phyloP scores from a whole-genome alignment of 352 stramenopile species.

The Pythium plurisporium region DNA sequence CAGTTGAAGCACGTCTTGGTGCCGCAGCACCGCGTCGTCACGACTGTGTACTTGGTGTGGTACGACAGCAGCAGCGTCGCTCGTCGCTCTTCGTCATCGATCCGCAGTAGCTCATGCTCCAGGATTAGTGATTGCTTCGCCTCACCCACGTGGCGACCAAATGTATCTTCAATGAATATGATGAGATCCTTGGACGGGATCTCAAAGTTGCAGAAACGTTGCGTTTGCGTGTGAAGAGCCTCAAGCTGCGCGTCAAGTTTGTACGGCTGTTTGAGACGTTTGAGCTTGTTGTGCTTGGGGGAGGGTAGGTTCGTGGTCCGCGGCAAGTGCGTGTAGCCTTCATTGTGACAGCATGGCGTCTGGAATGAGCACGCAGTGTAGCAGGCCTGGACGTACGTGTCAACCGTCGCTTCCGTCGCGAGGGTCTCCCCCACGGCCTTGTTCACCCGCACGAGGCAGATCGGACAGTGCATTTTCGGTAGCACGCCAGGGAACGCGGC shows the following conservation, averaged over 20 bases:
- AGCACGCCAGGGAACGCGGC: conserved; percentile 11
- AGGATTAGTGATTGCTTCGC: background rate
- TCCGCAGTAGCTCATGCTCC: background rate
- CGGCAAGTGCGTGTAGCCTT: conserved; percentile 17
- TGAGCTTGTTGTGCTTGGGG: no score
- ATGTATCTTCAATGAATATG: conserved; percentile 9
- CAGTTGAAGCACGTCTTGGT: conserved; percentile 15
- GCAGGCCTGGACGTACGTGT: background rate
- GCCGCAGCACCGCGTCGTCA: conserved; percentile 13
- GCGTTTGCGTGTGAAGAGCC: background rate
- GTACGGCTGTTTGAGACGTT: background rate
- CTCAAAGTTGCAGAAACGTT: conserved; percentile 14
- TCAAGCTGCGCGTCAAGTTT: conserved; percentile 1
- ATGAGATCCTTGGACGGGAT: conserved; percentile 9
- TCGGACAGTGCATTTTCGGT: conserved; percentile 20
- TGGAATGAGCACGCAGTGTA: conserved; percentile 13
- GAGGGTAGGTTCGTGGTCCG: no score
- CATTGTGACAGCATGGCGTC: conserved; percentile 23
- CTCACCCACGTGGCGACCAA: conserved; percentile 3
- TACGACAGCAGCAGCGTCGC: conserved; percentile 9
- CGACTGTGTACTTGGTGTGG: conserved; percentile 2
- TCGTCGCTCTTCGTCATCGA: conserved; percentile 19
- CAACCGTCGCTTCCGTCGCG: background rate
- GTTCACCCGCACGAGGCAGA: conserved; percentile 12
- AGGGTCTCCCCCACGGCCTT: conserved; percentile 7